These are phyloP conservation scores for Peronosclerospora sorghi DNA, from an alignment of 352 stramenopile genomes.

Conservation along the genomic window DNA sequence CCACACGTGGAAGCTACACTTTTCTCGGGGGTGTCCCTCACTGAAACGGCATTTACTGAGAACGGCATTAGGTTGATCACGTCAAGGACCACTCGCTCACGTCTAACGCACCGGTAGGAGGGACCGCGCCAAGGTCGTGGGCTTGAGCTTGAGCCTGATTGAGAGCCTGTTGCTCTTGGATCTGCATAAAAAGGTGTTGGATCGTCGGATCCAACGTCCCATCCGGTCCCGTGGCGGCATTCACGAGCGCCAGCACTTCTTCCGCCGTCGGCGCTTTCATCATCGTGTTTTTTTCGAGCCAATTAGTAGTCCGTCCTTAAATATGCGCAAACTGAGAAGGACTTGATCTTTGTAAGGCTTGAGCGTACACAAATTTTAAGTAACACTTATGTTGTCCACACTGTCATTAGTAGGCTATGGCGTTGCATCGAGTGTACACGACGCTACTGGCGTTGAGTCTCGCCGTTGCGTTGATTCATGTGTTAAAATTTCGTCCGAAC, in stretches of 20 bases:
- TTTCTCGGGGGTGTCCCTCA: constrained; percentile 3
- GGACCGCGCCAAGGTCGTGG: neutral
- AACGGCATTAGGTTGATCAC: constrained; percentile 24
- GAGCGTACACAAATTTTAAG: constrained; percentile 3
- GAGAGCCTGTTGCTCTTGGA: constrained; percentile 26
- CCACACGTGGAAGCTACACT: constrained; percentile 1
- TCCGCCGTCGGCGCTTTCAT: constrained; percentile 42
- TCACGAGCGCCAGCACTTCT: constrained; percentile 48
- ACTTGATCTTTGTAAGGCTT: constrained; percentile 1
- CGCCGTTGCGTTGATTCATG: constrained; percentile 19
- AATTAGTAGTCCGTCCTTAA: constrained; percentile 16
- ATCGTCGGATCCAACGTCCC: constrained; percentile 30
- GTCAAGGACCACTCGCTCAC: neutral
- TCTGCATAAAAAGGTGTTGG: constrained; percentile 49
- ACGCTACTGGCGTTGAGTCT: constrained; percentile 24
- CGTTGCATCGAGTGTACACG: constrained; percentile 20
- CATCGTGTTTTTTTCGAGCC: neutral
- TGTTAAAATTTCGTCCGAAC: constrained; percentile 16
- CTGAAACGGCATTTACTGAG: constrained; percentile 11
- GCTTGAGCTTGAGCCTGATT: constrained; percentile 12
- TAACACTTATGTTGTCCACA: neutral
- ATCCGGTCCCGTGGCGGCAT: constrained; percentile 24
- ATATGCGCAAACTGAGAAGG: constrained; percentile 6
- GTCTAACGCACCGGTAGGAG: constrained; percentile 1
- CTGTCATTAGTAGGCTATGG: neutral